Conservation (phyloP, 169 alveolate species). For the Plasmodium falciparum region DNA sequence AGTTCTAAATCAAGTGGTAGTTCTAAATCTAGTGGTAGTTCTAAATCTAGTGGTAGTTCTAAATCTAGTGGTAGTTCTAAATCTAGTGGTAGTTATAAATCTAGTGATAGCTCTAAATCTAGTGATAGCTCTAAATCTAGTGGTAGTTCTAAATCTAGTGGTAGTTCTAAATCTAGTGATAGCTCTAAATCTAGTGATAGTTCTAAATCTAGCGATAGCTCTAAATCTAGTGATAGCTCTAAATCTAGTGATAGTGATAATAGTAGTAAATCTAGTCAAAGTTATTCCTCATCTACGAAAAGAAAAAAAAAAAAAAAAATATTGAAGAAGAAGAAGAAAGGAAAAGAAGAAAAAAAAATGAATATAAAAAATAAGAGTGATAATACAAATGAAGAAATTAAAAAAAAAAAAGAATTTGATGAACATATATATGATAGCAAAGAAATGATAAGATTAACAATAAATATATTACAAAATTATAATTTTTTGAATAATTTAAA, state of each 20-base stretch:
- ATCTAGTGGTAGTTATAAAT: neutral
- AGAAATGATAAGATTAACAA: conserved; percentile 76
- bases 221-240: neutral
- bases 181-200: neutral
- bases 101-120: neutral
- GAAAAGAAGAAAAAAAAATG: neutral
- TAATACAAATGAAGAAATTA: neutral
- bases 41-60: neutral
- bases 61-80: neutral
- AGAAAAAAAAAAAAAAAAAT: neutral
- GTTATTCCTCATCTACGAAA: neutral
- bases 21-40: neutral
- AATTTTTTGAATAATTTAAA: conserved; percentile 74
- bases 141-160: neutral
- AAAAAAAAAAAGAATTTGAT: conserved; percentile 28
- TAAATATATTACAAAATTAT: conserved; percentile 61
- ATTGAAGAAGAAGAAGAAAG: neutral
- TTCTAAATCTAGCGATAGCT: conserved; percentile 1
- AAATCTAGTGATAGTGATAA: conserved; percentile 8
- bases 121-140: neutral
- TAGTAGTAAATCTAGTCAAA: neutral
- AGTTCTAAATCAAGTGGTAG: neutral
- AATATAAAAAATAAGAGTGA: neutral
- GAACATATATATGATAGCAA: conserved; percentile 74
- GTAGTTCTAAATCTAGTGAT: conserved; percentile 4